Conservation (phyloP, 768 basidiomycete genomes). For the Mycena galericulata region DNA sequence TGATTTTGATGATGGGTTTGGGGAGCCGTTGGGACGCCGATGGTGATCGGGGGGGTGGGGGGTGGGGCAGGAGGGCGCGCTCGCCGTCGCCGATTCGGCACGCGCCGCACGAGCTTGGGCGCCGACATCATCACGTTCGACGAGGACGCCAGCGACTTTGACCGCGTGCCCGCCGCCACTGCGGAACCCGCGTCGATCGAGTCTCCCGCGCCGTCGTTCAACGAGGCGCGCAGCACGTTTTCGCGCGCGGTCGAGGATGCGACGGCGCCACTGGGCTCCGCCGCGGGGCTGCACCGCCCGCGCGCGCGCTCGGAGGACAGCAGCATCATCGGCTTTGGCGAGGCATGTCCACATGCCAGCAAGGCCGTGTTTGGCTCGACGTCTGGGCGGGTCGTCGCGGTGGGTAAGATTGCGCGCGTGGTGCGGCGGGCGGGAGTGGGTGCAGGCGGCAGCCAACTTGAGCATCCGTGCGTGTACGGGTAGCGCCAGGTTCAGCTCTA, state of each 20-base stretch:
- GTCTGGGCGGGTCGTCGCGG: too few relatives aligned
- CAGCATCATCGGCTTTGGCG: slow-evolving; percentile 27
- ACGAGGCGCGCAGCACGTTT: slow-evolving; percentile 31
- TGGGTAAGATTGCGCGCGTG: too few relatives aligned
- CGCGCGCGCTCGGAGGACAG: slow-evolving; percentile 31
- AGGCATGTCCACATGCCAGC: too few relatives aligned
- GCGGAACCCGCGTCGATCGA: slow-evolving; percentile 15
- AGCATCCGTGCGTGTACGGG: too few relatives aligned
- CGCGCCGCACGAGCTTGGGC: slow-evolving; percentile 26
- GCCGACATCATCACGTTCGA: slow-evolving; percentile 26
- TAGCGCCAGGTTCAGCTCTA: too few relatives aligned
- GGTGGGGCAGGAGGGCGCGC: slow-evolving; percentile 8
- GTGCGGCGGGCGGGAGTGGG: too few relatives aligned
- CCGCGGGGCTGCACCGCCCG: slow-evolving; percentile 24
- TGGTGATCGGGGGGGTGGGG: not conserved
- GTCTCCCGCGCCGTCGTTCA: slow-evolving; percentile 23
- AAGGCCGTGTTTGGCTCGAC: too few relatives aligned
- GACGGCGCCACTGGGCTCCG: slow-evolving; percentile 26
- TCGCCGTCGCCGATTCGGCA: slow-evolving; percentile 33
- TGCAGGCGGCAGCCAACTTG: too few relatives aligned
- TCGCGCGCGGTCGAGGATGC: slow-evolving; percentile 25
- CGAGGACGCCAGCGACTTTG: slow-evolving; percentile 13
- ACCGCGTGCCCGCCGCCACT: not conserved
- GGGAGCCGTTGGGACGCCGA: not conserved
- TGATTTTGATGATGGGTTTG: slow-evolving; percentile 1